Conservation (phyloP, 305 asterid genomes). For the Solanum chacoense region DNA sequence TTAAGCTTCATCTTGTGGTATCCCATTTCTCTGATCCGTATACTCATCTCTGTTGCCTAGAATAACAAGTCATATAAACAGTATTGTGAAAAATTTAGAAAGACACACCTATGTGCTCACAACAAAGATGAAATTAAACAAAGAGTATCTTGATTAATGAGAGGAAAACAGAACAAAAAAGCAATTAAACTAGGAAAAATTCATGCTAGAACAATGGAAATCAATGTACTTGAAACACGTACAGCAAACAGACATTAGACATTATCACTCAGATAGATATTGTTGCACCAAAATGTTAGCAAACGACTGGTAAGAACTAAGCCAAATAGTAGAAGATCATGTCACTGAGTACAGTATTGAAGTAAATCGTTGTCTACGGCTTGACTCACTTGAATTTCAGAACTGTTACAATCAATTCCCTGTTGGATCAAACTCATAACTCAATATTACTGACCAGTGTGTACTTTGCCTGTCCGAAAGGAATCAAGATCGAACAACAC, state of each 20-base stretch:
- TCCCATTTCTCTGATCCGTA: slow-evolving; percentile 68
- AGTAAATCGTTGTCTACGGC: background rate
- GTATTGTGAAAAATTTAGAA: background rate
- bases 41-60: slow-evolving; percentile 72
- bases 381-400: background rate
- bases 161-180: background rate
- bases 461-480: background rate
- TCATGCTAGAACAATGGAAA: background rate
- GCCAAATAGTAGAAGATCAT: background rate
- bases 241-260: background rate
- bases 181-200: background rate
- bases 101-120: background rate
- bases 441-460: background rate
- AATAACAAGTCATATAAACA: slow-evolving; percentile 4
- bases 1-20: slow-evolving; percentile 66
- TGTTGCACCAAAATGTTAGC: background rate
- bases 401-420: background rate
- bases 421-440: background rate
- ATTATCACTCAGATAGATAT: background rate
- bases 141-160: background rate
- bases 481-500: background rate
- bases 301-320: background rate
- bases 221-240: background rate
- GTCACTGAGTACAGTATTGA: background rate
- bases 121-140: background rate